These are phyloP conservation scores for Actinidia chinensis DNA, from an alignment of 179 eudicot genomes.

Conservation along the genomic window DNA sequence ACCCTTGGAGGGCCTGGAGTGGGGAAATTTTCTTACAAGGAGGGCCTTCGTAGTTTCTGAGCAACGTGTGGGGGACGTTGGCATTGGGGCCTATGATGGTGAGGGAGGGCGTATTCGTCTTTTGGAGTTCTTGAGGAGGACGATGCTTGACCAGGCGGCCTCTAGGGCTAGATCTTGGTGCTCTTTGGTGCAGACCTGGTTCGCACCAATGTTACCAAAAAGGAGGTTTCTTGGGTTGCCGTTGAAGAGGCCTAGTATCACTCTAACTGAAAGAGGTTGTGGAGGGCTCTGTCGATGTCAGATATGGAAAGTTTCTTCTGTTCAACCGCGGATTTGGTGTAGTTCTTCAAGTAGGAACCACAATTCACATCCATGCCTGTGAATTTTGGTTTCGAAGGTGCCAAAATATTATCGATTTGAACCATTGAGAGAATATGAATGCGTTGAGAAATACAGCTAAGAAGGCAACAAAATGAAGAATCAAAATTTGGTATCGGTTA, in stretches of 20 bases:
- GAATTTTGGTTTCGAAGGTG: neutral
- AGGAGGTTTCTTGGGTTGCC: conserved; percentile 52
- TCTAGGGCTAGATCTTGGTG: conserved; percentile 67
- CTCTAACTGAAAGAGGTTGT: conserved; percentile 67
- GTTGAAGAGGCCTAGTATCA: conserved; percentile 75
- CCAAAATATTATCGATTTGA: neutral
- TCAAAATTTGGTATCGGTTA: neutral
- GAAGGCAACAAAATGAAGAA: neutral
- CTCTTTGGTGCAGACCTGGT: conserved; percentile 54
- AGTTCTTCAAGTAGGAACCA: conserved; percentile 56
- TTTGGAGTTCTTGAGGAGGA: conserved; percentile 76
- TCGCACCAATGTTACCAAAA: conserved; percentile 50
- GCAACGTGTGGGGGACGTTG: conserved; percentile 40
- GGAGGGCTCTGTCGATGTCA: conserved; percentile 78
- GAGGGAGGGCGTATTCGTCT: conserved; percentile 43
- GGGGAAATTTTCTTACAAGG: conserved; percentile 58
- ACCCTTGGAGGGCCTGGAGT: conserved; percentile 47
- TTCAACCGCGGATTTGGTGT: conserved; percentile 79
- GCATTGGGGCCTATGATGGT: conserved; percentile 92
- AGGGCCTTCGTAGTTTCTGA: conserved; percentile 83
- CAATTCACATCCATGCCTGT: conserved; percentile 94
- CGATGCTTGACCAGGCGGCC: conserved; percentile 78
- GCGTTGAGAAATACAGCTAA: neutral
- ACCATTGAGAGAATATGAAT: neutral
- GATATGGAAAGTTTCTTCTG: conserved; percentile 47